Percentiles rank a stretch among this genome's conserved stretches.
Conservation (phyloP, 352 stramenopile genomes). For the Globisporangium iwayamae region DNA sequence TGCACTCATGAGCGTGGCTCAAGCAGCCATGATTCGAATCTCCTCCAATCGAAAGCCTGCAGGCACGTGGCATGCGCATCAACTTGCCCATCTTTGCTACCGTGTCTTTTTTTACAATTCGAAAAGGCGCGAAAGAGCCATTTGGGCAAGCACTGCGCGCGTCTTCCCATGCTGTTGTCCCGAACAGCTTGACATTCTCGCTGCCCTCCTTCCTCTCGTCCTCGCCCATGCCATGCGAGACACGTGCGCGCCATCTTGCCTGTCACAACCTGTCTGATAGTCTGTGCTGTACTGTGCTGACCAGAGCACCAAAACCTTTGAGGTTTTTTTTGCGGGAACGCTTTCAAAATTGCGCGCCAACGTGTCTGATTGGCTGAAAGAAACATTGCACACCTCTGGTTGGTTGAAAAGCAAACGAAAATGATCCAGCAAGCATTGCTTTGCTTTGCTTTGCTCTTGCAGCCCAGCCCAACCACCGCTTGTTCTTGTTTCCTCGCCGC, state of each 20-base stretch:
- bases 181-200: neutral
- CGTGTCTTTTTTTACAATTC: constrained; percentile 2
- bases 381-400: constrained; percentile 16
- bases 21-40: neutral
- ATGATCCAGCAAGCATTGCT: neutral
- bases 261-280: neutral
- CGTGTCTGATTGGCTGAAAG: constrained; percentile 18
- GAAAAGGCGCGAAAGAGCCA: constrained; percentile 1
- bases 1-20: too few species aligned
- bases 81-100: neutral
- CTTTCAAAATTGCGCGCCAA: constrained; percentile 20
- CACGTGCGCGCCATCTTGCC: neutral
- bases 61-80: constrained; percentile 3
- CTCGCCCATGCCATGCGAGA: neutral
- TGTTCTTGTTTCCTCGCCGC: neutral
- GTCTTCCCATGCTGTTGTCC: neutral
- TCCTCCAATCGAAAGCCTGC: constrained; percentile 11
- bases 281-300: neutral
- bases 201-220: neutral
- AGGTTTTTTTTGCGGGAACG: constrained; percentile 10
- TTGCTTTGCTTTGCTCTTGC: neutral
- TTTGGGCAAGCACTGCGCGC: neutral
- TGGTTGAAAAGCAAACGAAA: constrained; percentile 12
- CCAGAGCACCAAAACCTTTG: constrained; percentile 8
- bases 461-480: neutral